Evolutionary conservation across 192 early-diverging fungal species (phyloP).

Genomic region (Coemansia sp.): DNA sequence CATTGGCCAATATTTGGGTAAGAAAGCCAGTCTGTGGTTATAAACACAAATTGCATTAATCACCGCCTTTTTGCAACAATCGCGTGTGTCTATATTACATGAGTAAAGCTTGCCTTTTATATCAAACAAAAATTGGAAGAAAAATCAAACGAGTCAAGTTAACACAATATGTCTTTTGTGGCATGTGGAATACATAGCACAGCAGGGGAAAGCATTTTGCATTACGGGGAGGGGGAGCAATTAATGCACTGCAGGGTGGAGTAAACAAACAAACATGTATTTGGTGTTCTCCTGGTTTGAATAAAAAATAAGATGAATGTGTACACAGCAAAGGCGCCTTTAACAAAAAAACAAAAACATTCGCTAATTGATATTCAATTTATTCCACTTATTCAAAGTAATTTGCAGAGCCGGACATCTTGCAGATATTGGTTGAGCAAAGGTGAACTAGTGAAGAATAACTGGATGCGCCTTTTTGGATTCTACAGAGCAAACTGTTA

Average conservation of each 20-base stretch:
- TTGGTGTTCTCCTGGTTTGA: background rate
- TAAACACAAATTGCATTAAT: no score
- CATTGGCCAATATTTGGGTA: no score
- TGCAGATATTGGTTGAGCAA: background rate
- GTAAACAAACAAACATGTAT: background rate
- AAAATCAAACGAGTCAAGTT: background rate
- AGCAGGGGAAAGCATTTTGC: conserved; percentile 2
- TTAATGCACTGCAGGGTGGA: conserved; percentile 19
- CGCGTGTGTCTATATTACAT: no score
- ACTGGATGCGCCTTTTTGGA: background rate
- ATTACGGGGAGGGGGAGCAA: conserved; percentile 7
- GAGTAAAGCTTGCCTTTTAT: no score
- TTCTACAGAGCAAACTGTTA: background rate
- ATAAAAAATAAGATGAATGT: background rate
- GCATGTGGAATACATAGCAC: background rate
- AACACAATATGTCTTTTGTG: background rate
- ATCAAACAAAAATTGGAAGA: background rate
- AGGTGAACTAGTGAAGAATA: background rate
- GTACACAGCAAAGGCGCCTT: background rate
- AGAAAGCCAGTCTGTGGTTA: no score
- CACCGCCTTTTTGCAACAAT: no score
- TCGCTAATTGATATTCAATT: background rate
- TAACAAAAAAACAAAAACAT: background rate
- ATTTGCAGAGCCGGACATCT: background rate
- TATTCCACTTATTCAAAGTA: background rate